Evolutionary conservation across 306 rosid genomes (phyloP).

Genomic region (Medicago lupulina): DNA sequence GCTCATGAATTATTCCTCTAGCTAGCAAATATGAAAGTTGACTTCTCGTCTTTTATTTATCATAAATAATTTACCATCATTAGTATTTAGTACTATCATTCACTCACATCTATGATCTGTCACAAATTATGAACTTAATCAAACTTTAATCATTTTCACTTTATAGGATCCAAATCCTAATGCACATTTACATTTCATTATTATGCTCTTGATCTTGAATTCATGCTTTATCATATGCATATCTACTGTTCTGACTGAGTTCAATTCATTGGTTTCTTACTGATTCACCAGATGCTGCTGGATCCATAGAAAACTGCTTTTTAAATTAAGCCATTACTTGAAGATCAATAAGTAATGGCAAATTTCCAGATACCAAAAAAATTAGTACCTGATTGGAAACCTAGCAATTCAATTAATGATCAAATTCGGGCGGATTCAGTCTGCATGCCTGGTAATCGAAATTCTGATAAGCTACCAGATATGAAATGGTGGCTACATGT

Average conservation of each 20-base stretch:
- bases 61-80: not conserved
- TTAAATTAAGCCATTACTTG: conserved; percentile 13
- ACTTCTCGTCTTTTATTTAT: not conserved
- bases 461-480: conserved; percentile 43
- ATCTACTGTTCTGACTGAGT: conserved; percentile 4
- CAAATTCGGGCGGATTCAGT: conserved; percentile 40
- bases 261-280: conserved; percentile 25
- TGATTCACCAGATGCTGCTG: conserved; percentile 32
- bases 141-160: too few species aligned
- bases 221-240: not conserved
- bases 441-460: conserved; percentile 29
- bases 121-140: not conserved
- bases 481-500: conserved; percentile 77
- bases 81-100: not conserved
- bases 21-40: not conserved
- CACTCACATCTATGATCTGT: not conserved
- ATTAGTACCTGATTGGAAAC: conserved; percentile 51
- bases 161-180: too few species aligned
- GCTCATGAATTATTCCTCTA: not conserved
- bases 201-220: not conserved
- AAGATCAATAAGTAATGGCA: conserved; percentile 33
- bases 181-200: not conserved
- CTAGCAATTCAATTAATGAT: conserved; percentile 45
- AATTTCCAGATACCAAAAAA: conserved; percentile 43
- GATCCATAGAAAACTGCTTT: conserved; percentile 4